These are phyloP conservation scores for Arthrobotrys megalospora DNA, from an alignment of 2,329 filamentous ascomycete species.

Conservation along the genomic window DNA sequence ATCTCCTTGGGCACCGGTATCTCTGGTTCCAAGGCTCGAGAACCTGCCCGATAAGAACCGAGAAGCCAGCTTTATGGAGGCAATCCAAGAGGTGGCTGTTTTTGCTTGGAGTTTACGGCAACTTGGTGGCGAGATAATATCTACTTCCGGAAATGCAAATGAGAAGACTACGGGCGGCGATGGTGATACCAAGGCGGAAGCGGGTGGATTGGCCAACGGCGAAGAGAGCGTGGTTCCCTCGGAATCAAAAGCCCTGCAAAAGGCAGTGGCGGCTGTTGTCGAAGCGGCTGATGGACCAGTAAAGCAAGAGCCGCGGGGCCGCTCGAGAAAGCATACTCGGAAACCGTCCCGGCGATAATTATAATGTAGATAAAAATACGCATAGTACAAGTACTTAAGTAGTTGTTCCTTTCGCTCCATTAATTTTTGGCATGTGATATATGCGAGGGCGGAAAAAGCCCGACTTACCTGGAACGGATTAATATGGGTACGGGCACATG, in stretches of 20 bases:
- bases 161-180: background rate
- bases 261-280: background rate
- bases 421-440: constrained; percentile 34
- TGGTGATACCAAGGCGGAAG: constrained; percentile 8
- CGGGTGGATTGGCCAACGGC: background rate
- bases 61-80: constrained; percentile 79
- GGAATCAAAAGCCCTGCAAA: constrained; percentile 7
- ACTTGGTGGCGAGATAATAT: constrained; percentile 52
- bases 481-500: background rate
- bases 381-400: background rate
- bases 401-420: background rate
- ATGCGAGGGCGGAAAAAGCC: constrained; percentile 16
- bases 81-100: constrained; percentile 87
- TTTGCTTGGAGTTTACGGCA: constrained; percentile 81
- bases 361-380: background rate
- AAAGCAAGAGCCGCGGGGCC: constrained; percentile 34
- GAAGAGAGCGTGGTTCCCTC: background rate
- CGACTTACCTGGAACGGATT: constrained; percentile 1
- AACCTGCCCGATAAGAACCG: constrained; percentile 72
- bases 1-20: constrained; percentile 78
- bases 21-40: constrained; percentile 69
- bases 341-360: constrained; percentile 28
- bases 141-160: background rate
- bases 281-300: background rate
- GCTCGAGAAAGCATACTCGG: constrained; percentile 20